Evolutionary conservation across 2,329 filamentous ascomycete species (phyloP), one percentile per base, ranked within the genome.

Genomic region (Aspergillus proliferans): DNA sequence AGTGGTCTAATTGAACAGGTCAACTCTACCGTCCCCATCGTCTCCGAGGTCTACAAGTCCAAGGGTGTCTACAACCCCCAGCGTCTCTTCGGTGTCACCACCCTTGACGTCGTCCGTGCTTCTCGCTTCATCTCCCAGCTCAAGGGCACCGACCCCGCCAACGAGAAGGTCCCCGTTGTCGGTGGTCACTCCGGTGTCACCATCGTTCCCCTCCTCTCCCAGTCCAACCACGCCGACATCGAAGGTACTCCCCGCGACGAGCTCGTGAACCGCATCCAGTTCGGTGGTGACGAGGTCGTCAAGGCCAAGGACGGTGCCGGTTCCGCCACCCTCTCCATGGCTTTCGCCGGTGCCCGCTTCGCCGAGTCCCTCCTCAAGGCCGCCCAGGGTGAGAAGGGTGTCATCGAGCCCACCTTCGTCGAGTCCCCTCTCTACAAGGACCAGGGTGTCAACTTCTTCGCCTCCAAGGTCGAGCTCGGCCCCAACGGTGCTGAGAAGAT

Each of bases 21-120:
- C 79, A 98, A 98, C 89, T 96, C 90, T 65, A 98, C 93, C 69
- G 93, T 98, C 67, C 93, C 93, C 72, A 98, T 98, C 77, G 86
- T 85, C 71, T 86, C 89, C 71, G 93, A 97, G 83, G 85, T 97
- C 71, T 95, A 91, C 88, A 97, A 97, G 86, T 77, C 82, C 72
- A 81, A 78, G 65, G 90, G 90, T 62, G 92, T 97, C 79, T 98
- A 96, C 86, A 92, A 98, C 85, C 91, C 93, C 75, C 94, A 94
- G 86, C 88, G 88, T 69, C 88, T 98, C 65, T 98, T 98, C 78
- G 93, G 93, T 81, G 93, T 98, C 71, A 98, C 93, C 77, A 97
- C 93, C 68, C 90, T 98, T 68, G 93, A 98, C 68, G 91, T 97
- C 58, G 93, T 98, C 75, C 93, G 93, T 71, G 92, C 93, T 68